Percentiles rank a stretch among this genome's conserved stretches.
Evolutionary conservation across 1,284 basidiomycete genomes (phyloP).

Genomic region (Heterobasidion parviporum): DNA sequence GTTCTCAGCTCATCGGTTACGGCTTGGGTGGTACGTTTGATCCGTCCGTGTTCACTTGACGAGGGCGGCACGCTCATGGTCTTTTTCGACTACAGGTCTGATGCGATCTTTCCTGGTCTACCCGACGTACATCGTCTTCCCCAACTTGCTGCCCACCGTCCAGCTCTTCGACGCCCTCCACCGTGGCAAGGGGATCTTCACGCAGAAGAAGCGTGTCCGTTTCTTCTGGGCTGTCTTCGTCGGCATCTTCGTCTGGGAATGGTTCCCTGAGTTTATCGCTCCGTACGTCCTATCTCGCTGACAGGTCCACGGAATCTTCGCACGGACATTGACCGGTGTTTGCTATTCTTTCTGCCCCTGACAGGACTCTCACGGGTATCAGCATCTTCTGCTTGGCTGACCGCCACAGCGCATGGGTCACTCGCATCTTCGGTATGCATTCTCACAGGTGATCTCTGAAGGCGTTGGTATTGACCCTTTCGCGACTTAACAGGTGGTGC

Average conservation of each 20-base stretch:
- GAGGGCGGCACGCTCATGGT: slow-evolving; percentile 1
- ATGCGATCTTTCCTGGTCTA: slow-evolving; percentile 26
- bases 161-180: slow-evolving; percentile 50
- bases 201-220: slow-evolving; percentile 48
- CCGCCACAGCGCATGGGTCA: slow-evolving; percentile 43
- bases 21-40: slow-evolving; percentile 13
- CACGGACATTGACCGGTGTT: slow-evolving; percentile 11
- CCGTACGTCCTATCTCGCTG: slow-evolving; percentile 2
- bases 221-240: slow-evolving; percentile 51
- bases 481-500: slow-evolving; percentile 19
- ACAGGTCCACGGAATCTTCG: not conserved
- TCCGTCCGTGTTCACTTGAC: not conserved
- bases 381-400: slow-evolving; percentile 53
- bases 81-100: slow-evolving; percentile 7
- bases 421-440: slow-evolving; percentile 43
- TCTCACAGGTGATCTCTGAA: not conserved
- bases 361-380: slow-evolving; percentile 35
- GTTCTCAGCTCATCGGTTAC: slow-evolving; percentile 24
- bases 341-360: slow-evolving; percentile 11
- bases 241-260: slow-evolving; percentile 23
- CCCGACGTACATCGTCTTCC: slow-evolving; percentile 17
- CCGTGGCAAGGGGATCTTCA: slow-evolving; percentile 37
- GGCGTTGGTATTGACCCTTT: not conserved
- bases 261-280: slow-evolving; percentile 33
- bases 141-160: not conserved